Evolutionary conservation across 805 yeast species (phyloP), one percentile per base, ranked within the genome.

Genomic region (Monosporozyma unispora): DNA sequence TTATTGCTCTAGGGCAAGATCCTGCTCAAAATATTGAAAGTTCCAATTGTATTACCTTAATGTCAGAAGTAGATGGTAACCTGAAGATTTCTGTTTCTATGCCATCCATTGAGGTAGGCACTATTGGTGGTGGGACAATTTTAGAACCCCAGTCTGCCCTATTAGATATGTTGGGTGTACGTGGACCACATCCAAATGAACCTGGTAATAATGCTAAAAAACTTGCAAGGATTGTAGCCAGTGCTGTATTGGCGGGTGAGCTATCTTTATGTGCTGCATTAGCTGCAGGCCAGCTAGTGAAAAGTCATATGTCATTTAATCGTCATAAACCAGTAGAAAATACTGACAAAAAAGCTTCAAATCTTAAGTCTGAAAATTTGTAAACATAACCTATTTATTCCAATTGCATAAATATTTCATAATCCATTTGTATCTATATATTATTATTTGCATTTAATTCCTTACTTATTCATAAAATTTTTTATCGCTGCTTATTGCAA

Each of bases 11-110:
- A 51, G 99, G 99, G 50, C 99, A 93, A 74, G 99, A 93, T 70
- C 99, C 99, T n/a, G 99, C 99, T 1, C 99, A 93, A 72, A 93
- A 93, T 63, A 97, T 93, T 48, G 99, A 91, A 72, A 83, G 95
- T 52, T 88, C 97, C 29, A 91, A 90, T 70, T 93, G 99, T 82
- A 91, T 93, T 52, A 93, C 99, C 1, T 75, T 93, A 57, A 90
- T 93, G 95, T 82, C 83, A 61, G 88, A 86, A 65, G 75, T 75
- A 46, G 74, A 77, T 39, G 99, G 96, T 12, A 87, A 87, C 62
- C 76, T 93, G 63, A 84, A 80, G 57, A 84, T 93, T 38, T 87
- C 96, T 1, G 99, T 93, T n/a, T 87, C 98, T 3, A 93, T 93
- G 99, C 99, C 99, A 28, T 87, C 95, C 27, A 88, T 93, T 59